Evolutionary conservation across 1,284 basidiomycete species (phyloP), one percentile per base, ranked within the genome.

Genomic region (Bondarzewia mesenterica): DNA sequence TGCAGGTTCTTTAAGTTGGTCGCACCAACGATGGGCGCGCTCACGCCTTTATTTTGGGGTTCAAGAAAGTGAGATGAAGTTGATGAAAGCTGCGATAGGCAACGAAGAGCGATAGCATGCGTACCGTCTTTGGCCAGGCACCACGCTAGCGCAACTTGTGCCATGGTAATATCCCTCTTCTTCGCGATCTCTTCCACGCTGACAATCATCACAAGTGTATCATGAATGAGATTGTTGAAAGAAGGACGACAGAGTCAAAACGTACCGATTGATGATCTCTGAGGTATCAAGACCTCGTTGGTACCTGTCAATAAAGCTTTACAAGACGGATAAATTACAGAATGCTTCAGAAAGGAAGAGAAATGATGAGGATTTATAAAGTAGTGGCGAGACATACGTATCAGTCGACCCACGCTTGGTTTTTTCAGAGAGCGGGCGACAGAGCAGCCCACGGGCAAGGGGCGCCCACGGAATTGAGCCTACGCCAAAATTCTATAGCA

Each of bases 111-210:
- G n/a, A n/a, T n/a, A 3, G 6, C 15, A 21, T 27, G 48, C 47
- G 16, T 32, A 53, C 52, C 51, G 20, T 61, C 60, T 48, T 64
- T 62, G 18, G 56, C 43, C 7, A 71, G 47, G 15, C 54, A 52
- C 72, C 72, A 74, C 7, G 70, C 70, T 4, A 68, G 49, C 6
- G 67, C 63, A 22, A 73, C 58, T 50, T 73, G 69, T 2, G 72
- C 66, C 71, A 73, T 73, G 39, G 58, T 59, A 29, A 68, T 50
- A 8, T 63, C 64, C 38, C 58, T 56, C 57, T 68, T 66, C 54
- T 69, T 65, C 10, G 74, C 70, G 16, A 76, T 51, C 50, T 69
- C 64, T 53, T 73, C 69, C 38, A 75, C 65, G 14, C 67, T 48
- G 29, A n/a, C n/a, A n/a, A n/a, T n/a, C n/a, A 32, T 32, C 3